Evolutionary conservation across 345 rosid species (phyloP).

Genomic region (Combretum micranthum): DNA sequence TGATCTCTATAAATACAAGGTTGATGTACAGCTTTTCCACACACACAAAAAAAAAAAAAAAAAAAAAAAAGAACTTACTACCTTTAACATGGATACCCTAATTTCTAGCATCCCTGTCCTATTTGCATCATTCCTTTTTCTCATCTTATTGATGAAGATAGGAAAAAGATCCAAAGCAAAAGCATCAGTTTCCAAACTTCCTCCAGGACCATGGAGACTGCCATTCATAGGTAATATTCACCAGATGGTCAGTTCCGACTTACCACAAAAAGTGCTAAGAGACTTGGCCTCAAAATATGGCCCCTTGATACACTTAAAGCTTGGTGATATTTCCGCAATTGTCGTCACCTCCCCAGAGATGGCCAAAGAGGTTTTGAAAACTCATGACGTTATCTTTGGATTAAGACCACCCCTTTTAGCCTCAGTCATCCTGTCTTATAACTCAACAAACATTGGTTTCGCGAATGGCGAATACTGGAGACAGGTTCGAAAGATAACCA

Average conservation of each 20-base stretch:
- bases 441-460: conserved; percentile 7
- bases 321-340: conserved; percentile 15
- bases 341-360: conserved; percentile 19
- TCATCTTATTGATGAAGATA: neutral
- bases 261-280: conserved; percentile 13
- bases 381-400: conserved; percentile 20
- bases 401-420: conserved; percentile 2
- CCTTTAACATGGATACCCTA: no score
- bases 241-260: conserved; percentile 10
- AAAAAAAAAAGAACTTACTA: no score
- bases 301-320: conserved; percentile 15
- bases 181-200: conserved; percentile 1
- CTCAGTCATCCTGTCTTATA: neutral
- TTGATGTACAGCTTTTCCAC: no score
- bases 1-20: no score
- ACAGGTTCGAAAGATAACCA: conserved; percentile 16
- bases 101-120: no score
- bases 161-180: neutral
- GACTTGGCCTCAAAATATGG: conserved; percentile 1
- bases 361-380: conserved; percentile 25
- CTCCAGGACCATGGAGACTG: conserved; percentile 30
- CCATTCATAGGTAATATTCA: conserved; percentile 31
- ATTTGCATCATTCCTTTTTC: neutral
- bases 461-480: conserved; percentile 21
- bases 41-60: no score